Percentiles rank a stretch among this genome's conserved stretches.
Evolutionary conservation across 768 basidiomycete species (phyloP).

Genomic region (Tricholoma terreum): DNA sequence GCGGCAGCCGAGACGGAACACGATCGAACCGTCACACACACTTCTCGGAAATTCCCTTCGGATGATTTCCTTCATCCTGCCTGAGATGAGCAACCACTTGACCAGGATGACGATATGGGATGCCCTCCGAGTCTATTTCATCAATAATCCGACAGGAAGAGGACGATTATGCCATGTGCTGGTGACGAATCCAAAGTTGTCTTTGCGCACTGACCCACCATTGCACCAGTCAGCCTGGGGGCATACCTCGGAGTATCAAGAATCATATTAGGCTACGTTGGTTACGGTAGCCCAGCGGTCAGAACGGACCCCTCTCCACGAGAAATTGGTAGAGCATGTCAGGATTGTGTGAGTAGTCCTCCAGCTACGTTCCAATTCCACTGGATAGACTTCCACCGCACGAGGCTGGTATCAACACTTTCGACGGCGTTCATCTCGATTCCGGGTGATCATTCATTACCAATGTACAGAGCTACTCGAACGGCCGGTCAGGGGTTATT

Average conservation of each 20-base stretch:
- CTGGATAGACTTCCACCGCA: constrained; percentile 22
- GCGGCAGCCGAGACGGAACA: background rate
- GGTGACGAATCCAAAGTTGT: background rate
- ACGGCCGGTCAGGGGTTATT: constrained; percentile 59
- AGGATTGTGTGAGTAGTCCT: constrained; percentile 35
- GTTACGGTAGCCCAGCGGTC: constrained; percentile 52
- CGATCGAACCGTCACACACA: too few species aligned
- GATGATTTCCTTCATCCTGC: background rate
- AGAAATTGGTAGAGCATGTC: constrained; percentile 48
- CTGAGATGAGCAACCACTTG: background rate
- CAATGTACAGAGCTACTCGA: constrained; percentile 49
- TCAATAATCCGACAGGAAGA: background rate
- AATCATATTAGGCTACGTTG: constrained; percentile 60
- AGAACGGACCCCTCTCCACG: constrained; percentile 40
- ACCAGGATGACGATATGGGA: background rate
- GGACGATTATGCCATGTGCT: background rate
- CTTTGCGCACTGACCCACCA: background rate
- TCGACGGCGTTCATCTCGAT: constrained; percentile 35
- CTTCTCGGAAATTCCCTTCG: background rate
- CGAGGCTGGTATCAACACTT: constrained; percentile 58
- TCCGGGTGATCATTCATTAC: background rate
- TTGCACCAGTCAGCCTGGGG: constrained; percentile 37
- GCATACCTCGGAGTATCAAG: constrained; percentile 57
- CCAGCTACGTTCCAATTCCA: background rate
- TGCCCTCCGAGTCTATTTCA: too few species aligned